Conservation (phyloP, 1,139 yeast genomes). For the Hyphopichia khmerensis region DNA sequence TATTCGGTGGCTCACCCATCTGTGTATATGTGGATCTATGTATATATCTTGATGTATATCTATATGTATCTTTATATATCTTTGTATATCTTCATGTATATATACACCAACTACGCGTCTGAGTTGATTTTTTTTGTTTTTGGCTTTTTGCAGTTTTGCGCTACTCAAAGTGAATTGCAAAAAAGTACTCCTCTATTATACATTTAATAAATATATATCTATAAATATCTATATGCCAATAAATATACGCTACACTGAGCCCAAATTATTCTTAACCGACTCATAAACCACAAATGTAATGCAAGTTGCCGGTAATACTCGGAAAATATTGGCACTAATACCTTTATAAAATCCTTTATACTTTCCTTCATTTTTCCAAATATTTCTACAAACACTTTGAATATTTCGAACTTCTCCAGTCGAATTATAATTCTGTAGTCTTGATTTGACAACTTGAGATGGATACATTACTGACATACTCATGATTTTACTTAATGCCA, state of each 20-base stretch:
- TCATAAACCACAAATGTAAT: constrained; percentile 70
- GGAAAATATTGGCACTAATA: constrained; percentile 52
- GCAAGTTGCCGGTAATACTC: constrained; percentile 77
- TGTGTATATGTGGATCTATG: too few relatives aligned
- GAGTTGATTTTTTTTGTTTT: neutral
- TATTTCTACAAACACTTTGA: constrained; percentile 17
- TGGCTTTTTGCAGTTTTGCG: neutral
- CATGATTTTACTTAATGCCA: constrained; percentile 67
- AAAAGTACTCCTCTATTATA: neutral
- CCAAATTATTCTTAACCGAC: constrained; percentile 24
- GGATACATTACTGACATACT: constrained; percentile 79
- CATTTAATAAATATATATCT: neutral
- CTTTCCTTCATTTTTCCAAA: constrained; percentile 46
- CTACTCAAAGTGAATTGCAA: too few relatives aligned
- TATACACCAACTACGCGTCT: too few relatives aligned
- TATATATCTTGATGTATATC: too few relatives aligned
- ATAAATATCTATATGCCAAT: neutral
- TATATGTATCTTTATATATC: too few relatives aligned
- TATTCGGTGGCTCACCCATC: neutral
- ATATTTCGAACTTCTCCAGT: constrained; percentile 16
- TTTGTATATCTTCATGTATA: too few relatives aligned
- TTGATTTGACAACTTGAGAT: constrained; percentile 74
- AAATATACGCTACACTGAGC: constrained; percentile 2
- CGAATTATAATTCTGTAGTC: constrained; percentile 59
- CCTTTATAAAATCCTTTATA: constrained; percentile 76